Evolutionary conservation across 1,284 basidiomycete genomes (phyloP).

Genomic region (Ceratobasidium sp.): DNA sequence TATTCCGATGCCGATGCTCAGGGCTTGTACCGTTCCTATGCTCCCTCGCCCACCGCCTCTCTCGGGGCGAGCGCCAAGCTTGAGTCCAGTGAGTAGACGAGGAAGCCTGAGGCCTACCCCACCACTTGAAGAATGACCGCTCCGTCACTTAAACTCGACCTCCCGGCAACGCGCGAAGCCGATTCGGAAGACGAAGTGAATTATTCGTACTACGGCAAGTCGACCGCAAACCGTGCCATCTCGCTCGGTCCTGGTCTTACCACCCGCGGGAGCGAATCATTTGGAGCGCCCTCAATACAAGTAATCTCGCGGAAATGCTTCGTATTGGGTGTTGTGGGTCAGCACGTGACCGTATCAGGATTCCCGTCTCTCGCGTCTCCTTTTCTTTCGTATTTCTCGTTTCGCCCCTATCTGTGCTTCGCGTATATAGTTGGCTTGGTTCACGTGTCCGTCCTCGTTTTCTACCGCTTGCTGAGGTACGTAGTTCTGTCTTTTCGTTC

Average conservation of each 20-base stretch:
- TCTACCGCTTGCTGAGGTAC: too few species aligned
- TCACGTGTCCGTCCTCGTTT: too few species aligned
- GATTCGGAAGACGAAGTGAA: constrained; percentile 36
- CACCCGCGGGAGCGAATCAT: constrained; percentile 3
- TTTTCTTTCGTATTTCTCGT: too few species aligned
- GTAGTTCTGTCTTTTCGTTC: too few species aligned
- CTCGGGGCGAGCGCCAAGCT: not conserved
- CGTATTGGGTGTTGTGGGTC: too few species aligned
- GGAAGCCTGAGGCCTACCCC: not conserved
- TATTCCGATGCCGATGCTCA: constrained; percentile 25
- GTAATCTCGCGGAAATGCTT: constrained; percentile 99
- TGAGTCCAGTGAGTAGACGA: not conserved
- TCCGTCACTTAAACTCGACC: constrained; percentile 26
- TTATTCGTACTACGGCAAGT: constrained; percentile 36
- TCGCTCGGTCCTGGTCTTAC: not conserved
- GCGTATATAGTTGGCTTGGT: too few species aligned
- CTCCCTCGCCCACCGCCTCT: constrained; percentile 29
- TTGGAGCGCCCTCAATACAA: constrained; percentile 94
- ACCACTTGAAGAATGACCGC: not conserved
- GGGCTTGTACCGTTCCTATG: constrained; percentile 31
- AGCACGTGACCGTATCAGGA: too few species aligned
- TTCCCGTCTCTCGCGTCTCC: too few species aligned
- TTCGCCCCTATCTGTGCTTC: too few species aligned
- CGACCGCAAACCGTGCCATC: not conserved
- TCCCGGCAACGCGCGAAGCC: not conserved